Percentiles rank a stretch among this genome's conserved stretches.
Conservation (phyloP, 441 rosid species). For the Geranium incanum region DNA sequence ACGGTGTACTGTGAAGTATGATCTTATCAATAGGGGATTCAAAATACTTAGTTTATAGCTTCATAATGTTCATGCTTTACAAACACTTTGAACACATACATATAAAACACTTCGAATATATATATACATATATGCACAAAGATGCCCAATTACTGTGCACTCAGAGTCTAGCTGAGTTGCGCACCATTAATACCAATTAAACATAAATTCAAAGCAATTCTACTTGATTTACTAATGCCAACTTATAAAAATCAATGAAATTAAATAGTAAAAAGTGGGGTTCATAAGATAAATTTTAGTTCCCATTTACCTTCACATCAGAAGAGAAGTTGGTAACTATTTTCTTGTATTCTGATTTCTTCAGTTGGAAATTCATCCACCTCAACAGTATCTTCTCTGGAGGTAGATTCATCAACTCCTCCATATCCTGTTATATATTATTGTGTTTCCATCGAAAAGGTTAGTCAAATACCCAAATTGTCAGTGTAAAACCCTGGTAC, state of each 20-base stretch:
- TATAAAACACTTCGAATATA: neutral
- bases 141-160: too few species aligned
- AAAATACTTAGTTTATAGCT: neutral
- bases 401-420: constrained; percentile 83
- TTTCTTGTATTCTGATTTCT: constrained; percentile 85
- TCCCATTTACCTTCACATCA: constrained; percentile 79
- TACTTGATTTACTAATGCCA: neutral
- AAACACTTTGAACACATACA: neutral
- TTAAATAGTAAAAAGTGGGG: constrained; percentile 9
- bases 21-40: neutral
- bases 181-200: neutral
- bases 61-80: neutral
- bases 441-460: neutral
- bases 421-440: constrained; percentile 57
- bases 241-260: neutral
- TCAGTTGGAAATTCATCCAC: constrained; percentile 98
- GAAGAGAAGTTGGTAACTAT: constrained; percentile 88
- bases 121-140: too few species aligned
- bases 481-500: neutral
- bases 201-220: neutral
- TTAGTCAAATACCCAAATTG: neutral
- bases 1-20: neutral
- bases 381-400: constrained; percentile 93
- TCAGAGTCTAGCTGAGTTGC: neutral
- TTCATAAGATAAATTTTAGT: constrained; percentile 11